phyloP scores from a whole-genome alignment of 495 filamentous ascomycete genomes.

The Penicillium manginii region DNA sequence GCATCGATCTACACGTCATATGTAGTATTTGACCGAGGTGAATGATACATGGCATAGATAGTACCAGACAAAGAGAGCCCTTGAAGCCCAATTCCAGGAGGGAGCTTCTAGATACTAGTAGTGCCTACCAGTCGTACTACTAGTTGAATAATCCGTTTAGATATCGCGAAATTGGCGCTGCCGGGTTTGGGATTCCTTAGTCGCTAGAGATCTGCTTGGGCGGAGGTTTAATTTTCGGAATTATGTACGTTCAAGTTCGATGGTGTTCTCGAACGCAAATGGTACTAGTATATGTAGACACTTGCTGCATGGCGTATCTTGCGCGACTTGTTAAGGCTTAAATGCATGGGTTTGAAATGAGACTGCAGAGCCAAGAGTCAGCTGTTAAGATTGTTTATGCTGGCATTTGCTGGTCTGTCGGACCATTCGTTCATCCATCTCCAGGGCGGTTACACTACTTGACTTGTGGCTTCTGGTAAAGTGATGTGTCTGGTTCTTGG shows the following conservation, averaged over 20 bases:
- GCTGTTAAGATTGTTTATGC: neutral
- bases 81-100: no score
- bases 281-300: neutral
- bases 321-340: neutral
- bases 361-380: constrained; percentile 3
- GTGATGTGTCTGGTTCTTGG: no score
- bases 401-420: neutral
- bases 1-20: constrained; percentile 2
- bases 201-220: neutral
- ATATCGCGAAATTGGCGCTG: no score
- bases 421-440: neutral
- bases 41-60: no score
- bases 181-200: neutral
- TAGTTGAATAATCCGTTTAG: no score
- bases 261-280: neutral
- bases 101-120: no score
- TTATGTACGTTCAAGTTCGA: neutral
- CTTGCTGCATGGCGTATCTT: neutral
- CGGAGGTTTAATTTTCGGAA: neutral
- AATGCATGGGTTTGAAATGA: neutral
- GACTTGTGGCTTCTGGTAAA: neutral
- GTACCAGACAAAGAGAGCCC: no score
- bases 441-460: neutral
- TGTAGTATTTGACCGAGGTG: no score
- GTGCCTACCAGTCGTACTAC: no score